Base-by-base conservation (phyloP, 768 basidiomycete genomes). In the Astraeus odoratus region DNA sequence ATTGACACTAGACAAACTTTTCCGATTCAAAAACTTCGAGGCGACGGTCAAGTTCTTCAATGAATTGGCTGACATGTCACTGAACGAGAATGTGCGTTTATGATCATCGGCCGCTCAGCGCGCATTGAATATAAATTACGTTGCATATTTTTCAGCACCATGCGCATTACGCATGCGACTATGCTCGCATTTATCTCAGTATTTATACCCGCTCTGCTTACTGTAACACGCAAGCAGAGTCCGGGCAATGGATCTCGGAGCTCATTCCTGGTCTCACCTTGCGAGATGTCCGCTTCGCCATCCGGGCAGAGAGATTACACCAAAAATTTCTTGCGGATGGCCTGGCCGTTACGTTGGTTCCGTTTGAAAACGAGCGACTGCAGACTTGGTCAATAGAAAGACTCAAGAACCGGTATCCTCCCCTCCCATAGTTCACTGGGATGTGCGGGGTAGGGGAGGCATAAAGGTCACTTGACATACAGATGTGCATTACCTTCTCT, bases 231-330 rank as follows among this genome's bases (percentile, higher is more conserved):
- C 29, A 44, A 15, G 16, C 51, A 8, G 51, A 46, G 19, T 23
- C 37, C n/a, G 56, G 50, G 10, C 37, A 51, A 39, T 27, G 38
- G 4, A 46, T 48, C 15, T 34, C 53, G 24, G 37, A 43, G 46
- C 48, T 49, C 42, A 30, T 63, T 24, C 65, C 75, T 0, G 72
- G 76, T 10, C 67, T 79, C 35, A 78, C 78, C 1, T 54, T 61
- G 5, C 73, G 73, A 24, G 79, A 81, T 49, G 44, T 77, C 25
- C 73, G 77, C 37, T 58, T 78, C 26, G 78, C 76, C 7, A 57
- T 60, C 7, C 58, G 61, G 10, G 51, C 73, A n/a, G 75, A 80
- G 50, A 46, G 48, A 42, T 37, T 65, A 30, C 61, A 67, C 31
- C 31, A 51, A 15, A 41, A 7, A 16, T 65, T 63, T 43, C 43